A percentile compares a stretch with the other conserved stretches of the same genome.
Evolutionary conservation across 1,139 yeast species (phyloP).

Genomic region (Magnusiomyces tetraspermus): DNA sequence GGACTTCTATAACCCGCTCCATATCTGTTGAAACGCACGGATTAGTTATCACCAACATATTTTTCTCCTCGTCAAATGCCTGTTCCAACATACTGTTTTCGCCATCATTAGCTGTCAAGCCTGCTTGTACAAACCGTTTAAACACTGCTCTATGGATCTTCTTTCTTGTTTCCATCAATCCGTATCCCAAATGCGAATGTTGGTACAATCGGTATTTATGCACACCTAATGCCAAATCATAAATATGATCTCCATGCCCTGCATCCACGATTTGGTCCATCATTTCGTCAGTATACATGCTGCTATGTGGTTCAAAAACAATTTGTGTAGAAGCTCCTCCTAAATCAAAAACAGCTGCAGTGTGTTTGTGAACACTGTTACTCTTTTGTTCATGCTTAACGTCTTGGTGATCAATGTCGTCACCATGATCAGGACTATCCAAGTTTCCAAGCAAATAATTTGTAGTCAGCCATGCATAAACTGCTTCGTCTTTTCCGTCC

Average conservation of each 20-base stretch:
- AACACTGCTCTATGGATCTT: slow-evolving; percentile 49
- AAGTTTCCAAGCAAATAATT: slow-evolving; percentile 87
- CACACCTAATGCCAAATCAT: slow-evolving; percentile 69
- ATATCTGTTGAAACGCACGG: slow-evolving; percentile 86
- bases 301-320: slow-evolving; percentile 73
- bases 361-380: slow-evolving; percentile 42
- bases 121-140: slow-evolving; percentile 11
- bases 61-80: neutral
- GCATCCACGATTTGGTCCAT: neutral
- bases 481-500: slow-evolving; percentile 97
- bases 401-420: neutral
- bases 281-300: neutral
- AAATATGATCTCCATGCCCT: slow-evolving; percentile 77
- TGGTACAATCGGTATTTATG: slow-evolving; percentile 79
- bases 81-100: neutral
- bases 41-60: slow-evolving; percentile 30
- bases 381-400: too few relatives aligned
- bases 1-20: slow-evolving; percentile 30
- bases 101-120: neutral
- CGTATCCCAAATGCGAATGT: slow-evolving; percentile 91
- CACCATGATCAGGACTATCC: slow-evolving; percentile 46
- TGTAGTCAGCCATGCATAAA: slow-evolving; percentile 97
- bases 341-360: slow-evolving; percentile 94
- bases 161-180: slow-evolving; percentile 87
- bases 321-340: slow-evolving; percentile 99